Evolutionary conservation across 805 yeast species (phyloP), one percentile per base, ranked within the genome.

Genomic region (Pichia membranifaciens): DNA sequence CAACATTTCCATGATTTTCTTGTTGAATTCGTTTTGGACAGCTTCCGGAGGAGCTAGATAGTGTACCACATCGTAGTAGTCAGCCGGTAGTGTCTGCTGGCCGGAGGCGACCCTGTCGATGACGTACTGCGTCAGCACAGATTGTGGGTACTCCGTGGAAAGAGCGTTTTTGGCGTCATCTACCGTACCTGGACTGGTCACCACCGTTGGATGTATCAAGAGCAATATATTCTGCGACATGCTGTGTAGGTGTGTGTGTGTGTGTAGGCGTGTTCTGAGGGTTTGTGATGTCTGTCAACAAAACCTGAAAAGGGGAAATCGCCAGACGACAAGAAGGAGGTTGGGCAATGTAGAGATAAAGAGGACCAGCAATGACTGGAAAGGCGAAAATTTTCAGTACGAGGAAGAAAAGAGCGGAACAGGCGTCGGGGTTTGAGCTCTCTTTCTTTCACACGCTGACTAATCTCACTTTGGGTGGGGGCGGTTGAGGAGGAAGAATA

Each of bases 161-260:
- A 74, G 58, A 16, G 55, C 49, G 13, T 51, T 49, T 60, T 79
- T 78, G 36, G 67, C 61, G 1, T 51, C 34, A 41, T 67, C 72
- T 17, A 81, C 78, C 17, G 66, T 45, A 4, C 61, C 67, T 38
- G 81, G 82, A 35, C 75, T 73, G 0, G 82, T 76, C 12, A 82
- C 85, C 41, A 78, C 73, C 7, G 85, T 82, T 17, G 88, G 88
- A 57, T 82, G 88, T 45, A 82, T 70, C 43, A 82, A 67, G 23
- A 82, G 62, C 46, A 81, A 64, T 18, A 63, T 57, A 23, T 47
- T 34, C 20, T 33, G n/a, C 6, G 15, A 21, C 28, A 15, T 32
- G 42, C 25, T 29, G 38, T 5, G 29, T n/a, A n/a, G 15, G 36
- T 18, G n/a, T 33, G 10, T 25, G 10, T 25, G 7, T 15, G 20